phyloP scores from a whole-genome alignment of 805 yeast genomes.

The Wickerhamiella occidentalis region DNA sequence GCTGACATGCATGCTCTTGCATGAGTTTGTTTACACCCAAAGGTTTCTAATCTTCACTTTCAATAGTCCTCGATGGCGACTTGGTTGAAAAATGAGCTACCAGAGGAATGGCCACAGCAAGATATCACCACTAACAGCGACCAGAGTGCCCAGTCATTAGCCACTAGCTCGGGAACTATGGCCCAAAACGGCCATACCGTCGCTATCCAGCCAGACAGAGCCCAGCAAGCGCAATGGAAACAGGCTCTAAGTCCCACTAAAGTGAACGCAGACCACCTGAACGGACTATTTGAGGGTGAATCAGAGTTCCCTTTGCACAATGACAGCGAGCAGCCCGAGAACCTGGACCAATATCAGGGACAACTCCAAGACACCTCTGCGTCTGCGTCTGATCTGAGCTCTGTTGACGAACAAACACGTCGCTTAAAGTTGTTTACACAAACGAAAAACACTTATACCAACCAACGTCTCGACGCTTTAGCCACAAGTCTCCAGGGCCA shows the following conservation, averaged over 20 bases:
- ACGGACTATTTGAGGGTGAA: conserved; percentile 1
- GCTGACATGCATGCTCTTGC: neutral
- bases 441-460: conserved; percentile 21
- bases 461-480: conserved; percentile 19
- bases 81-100: conserved; percentile 11
- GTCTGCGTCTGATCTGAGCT: conserved; percentile 1
- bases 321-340: neutral
- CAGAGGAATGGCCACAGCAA: conserved; percentile 12
- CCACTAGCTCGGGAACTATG: neutral
- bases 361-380: neutral
- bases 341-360: too few species aligned
- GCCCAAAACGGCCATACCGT: neutral
- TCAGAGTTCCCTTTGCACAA: neutral
- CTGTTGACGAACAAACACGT: conserved; percentile 12
- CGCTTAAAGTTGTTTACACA: conserved; percentile 20
- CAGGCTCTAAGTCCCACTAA: conserved; percentile 1
- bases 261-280: conserved; percentile 1
- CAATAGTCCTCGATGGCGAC: conserved; percentile 4
- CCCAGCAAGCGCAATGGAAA: conserved; percentile 7
- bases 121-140: neutral
- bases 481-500: conserved; percentile 17
- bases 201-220: conserved; percentile 4
- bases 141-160: neutral
- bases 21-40: neutral
- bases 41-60: neutral